Percentiles rank a stretch among this genome's conserved stretches.
Conservation (phyloP, 2,329 filamentous ascomycete genomes). For the Eutypella sp. region DNA sequence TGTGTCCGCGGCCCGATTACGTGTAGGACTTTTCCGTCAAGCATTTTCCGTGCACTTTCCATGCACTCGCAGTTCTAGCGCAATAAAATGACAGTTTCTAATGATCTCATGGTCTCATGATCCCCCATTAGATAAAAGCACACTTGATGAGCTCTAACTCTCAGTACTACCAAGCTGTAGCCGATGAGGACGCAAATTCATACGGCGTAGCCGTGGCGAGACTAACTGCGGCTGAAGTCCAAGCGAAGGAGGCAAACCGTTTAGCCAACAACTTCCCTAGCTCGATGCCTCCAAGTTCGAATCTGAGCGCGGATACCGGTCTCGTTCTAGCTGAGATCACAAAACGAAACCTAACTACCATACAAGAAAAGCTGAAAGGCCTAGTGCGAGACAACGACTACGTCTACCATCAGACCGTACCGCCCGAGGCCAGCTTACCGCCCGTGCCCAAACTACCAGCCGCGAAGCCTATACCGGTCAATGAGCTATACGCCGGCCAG, state of each 20-base stretch:
- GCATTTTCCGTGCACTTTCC: too few relatives aligned
- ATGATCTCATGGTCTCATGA: too few relatives aligned
- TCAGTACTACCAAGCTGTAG: slow-evolving; percentile 88
- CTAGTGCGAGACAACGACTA: slow-evolving; percentile 93
- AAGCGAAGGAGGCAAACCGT: slow-evolving; percentile 73
- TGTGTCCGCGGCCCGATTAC: slow-evolving; percentile 4
- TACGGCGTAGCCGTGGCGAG: slow-evolving; percentile 82
- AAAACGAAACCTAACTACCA: slow-evolving; percentile 72
- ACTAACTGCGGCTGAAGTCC: slow-evolving; percentile 72
- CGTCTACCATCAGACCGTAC: slow-evolving; percentile 92
- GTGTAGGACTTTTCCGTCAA: too few relatives aligned
- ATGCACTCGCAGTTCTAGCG: too few relatives aligned
- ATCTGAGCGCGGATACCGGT: slow-evolving; percentile 77
- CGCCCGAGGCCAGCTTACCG: slow-evolving; percentile 74
- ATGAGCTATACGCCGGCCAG: slow-evolving; percentile 92
- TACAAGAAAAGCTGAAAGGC: slow-evolving; percentile 74
- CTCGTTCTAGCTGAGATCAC: slow-evolving; percentile 70
- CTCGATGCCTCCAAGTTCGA: slow-evolving; percentile 73
- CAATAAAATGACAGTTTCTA: too few relatives aligned
- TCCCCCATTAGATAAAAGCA: slow-evolving; percentile 59
- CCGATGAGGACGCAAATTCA: slow-evolving; percentile 82
- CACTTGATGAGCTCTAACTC: slow-evolving; percentile 79
- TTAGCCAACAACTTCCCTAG: slow-evolving; percentile 75
- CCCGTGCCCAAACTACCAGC: slow-evolving; percentile 87
- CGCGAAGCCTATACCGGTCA: slow-evolving; percentile 94